These are phyloP conservation scores for Malbranchea zuffiana DNA, from an alignment of 2,329 filamentous ascomycete species.

Conservation along the genomic window DNA sequence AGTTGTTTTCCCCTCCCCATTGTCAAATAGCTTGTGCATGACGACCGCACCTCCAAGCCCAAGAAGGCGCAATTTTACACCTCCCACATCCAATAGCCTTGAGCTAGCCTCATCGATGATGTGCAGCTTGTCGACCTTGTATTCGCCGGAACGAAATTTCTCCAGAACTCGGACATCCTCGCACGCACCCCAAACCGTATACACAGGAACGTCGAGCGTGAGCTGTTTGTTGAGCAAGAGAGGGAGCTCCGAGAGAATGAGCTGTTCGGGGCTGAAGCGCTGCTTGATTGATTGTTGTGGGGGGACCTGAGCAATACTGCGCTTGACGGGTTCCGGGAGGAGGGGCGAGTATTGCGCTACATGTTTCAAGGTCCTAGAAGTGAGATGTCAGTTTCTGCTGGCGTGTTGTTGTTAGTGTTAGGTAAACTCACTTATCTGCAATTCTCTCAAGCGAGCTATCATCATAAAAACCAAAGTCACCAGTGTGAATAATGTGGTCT, in stretches of 20 bases:
- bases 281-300: conserved; percentile 64
- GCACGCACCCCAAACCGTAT: conserved; percentile 97
- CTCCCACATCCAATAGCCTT: conserved; percentile 84
- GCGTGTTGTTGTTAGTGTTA: conserved; percentile 3
- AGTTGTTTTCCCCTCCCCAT: conserved; percentile 92
- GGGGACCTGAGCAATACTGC: conserved; percentile 55
- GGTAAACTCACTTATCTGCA: conserved; percentile 73
- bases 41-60: conserved; percentile 93
- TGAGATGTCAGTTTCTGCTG: conserved; percentile 6
- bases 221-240: conserved; percentile 78
- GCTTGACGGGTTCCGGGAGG: conserved; percentile 64
- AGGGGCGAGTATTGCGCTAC: conserved; percentile 97
- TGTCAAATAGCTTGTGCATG: conserved; percentile 99
- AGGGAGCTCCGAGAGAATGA: conserved; percentile 85
- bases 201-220: conserved; percentile 90
- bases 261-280: conserved; percentile 67
- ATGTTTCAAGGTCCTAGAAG: conserved; percentile 78
- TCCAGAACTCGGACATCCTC: conserved; percentile 96
- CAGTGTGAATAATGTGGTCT: conserved; percentile 96
- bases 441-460: conserved; percentile 91
- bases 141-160: conserved; percentile 94
- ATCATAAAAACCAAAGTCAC: conserved; percentile 98
- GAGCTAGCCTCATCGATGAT: conserved; percentile 98
- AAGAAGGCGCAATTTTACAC: conserved; percentile 87
- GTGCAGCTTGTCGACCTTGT: conserved; percentile 94